Conservation (phyloP, 352 stramenopile genomes). For the Phytophthora syringae region DNA sequence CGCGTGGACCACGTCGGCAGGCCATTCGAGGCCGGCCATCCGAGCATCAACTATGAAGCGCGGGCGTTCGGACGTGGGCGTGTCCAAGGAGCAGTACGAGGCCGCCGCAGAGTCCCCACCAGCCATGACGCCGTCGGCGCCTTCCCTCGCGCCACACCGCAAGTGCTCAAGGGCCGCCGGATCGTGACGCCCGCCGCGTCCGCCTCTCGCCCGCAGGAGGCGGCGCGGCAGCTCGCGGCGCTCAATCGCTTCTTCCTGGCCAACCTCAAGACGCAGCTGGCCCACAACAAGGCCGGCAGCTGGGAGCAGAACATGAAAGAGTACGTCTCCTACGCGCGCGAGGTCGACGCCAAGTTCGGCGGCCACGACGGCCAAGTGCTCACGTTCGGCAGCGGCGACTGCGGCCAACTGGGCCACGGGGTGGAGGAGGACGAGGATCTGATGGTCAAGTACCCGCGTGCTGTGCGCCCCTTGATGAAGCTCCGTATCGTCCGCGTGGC, state of each 20-base stretch:
- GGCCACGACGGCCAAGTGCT: conserved; percentile 52
- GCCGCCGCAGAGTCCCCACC: conserved; percentile 22
- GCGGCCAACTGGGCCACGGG: conserved; percentile 92
- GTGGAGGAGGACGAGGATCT: conserved; percentile 86
- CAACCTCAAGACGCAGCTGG: conserved; percentile 68
- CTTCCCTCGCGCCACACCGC: conserved; percentile 49
- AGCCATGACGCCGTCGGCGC: conserved; percentile 3
- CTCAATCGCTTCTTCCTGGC: conserved; percentile 75
- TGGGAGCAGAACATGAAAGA: conserved; percentile 85
- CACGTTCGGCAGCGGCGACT: conserved; percentile 93
- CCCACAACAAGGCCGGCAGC: conserved; percentile 63
- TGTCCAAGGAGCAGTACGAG: conserved; percentile 83
- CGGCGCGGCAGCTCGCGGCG: conserved; percentile 60
- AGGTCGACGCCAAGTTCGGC: conserved; percentile 69
- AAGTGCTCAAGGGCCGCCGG: conserved; percentile 58
- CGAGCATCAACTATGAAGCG: conserved; percentile 59
- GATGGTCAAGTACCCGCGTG: conserved; percentile 75
- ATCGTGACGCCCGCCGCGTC: conserved; percentile 41
- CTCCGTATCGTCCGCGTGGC: conserved; percentile 71
- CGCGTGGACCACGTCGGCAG: no score
- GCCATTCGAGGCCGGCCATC: no score
- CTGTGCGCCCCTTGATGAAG: conserved; percentile 50
- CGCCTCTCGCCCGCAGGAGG: conserved; percentile 43
- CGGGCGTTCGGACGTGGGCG: conserved; percentile 63
- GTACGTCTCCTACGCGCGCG: conserved; percentile 75